Conservation (phyloP, 208 protist species). For the Trypanosoma boissoni region DNA sequence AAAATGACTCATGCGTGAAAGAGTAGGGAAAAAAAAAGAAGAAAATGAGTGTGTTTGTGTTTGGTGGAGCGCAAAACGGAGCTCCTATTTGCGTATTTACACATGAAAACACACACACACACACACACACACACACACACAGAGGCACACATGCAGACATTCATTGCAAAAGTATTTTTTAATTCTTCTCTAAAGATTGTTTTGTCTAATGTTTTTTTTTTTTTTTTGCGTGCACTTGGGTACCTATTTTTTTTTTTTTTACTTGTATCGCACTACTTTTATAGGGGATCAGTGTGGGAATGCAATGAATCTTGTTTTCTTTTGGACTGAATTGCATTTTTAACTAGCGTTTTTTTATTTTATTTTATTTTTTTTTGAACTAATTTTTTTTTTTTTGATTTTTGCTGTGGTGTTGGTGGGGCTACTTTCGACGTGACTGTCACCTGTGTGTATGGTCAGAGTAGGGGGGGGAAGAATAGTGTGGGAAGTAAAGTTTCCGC, state of each 20-base stretch:
- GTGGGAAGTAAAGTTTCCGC: neutral
- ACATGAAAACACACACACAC: no score
- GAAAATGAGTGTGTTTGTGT: neutral
- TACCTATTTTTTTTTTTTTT: neutral
- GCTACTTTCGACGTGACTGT: neutral
- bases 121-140: no score
- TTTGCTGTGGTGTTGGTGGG: neutral
- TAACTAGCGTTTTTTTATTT: neutral
- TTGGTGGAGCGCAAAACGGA: no score
- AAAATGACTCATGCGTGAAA: neutral
- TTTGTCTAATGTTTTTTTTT: slow-evolving; percentile 17
- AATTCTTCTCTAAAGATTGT: neutral
- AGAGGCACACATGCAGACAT: no score
- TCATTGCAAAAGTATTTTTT: no score
- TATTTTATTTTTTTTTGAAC: neutral
- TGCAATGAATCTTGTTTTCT: neutral
- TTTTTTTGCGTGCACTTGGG: neutral
- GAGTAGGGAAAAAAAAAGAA: slow-evolving; percentile 6
- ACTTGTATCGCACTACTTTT: no score
- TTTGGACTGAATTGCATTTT: neutral
- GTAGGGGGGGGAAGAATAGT: neutral
- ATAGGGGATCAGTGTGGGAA: no score
- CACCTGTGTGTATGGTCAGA: neutral
- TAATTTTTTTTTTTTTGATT: slow-evolving; percentile 2
- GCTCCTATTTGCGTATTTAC: no score